A percentile compares a stretch with the other conserved stretches of the same genome.
Evolutionary conservation across 306 rosid genomes (phyloP).

Genomic region (Medicago arabica): DNA sequence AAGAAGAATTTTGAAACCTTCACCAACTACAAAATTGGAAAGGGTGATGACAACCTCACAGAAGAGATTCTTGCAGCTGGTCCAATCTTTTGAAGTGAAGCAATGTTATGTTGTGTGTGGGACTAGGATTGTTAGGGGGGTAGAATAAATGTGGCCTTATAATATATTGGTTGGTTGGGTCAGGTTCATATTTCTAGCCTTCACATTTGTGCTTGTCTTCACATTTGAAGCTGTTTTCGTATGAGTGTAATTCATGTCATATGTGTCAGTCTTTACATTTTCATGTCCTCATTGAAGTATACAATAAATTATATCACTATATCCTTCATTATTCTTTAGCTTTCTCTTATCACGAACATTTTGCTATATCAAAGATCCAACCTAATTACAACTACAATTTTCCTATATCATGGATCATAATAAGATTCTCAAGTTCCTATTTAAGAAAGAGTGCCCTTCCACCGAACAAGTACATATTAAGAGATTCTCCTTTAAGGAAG

Average conservation of each 20-base stretch:
- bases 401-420: no score
- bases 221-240: background rate
- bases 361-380: no score
- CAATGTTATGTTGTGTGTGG: slow-evolving; percentile 6
- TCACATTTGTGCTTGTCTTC: background rate
- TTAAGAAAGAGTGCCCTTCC: no score
- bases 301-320: background rate
- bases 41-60: slow-evolving; percentile 54
- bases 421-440: no score
- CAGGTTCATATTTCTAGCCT: background rate
- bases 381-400: no score
- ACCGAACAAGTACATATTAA: no score
- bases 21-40: slow-evolving; percentile 66
- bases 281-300: background rate
- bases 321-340: background rate
- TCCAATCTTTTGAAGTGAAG: slow-evolving; percentile 60
- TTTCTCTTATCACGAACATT: background rate
- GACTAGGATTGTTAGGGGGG: slow-evolving; percentile 23
- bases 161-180: slow-evolving; percentile 31
- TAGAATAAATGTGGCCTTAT: slow-evolving; percentile 25
- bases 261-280: background rate
- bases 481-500: no score
- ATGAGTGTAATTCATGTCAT: background rate
- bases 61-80: slow-evolving; percentile 83
- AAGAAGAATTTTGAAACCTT: slow-evolving; percentile 74